These are phyloP conservation scores for Pythium sp. DNA, from an alignment of 352 stramenopile species.

Conservation along the genomic window DNA sequence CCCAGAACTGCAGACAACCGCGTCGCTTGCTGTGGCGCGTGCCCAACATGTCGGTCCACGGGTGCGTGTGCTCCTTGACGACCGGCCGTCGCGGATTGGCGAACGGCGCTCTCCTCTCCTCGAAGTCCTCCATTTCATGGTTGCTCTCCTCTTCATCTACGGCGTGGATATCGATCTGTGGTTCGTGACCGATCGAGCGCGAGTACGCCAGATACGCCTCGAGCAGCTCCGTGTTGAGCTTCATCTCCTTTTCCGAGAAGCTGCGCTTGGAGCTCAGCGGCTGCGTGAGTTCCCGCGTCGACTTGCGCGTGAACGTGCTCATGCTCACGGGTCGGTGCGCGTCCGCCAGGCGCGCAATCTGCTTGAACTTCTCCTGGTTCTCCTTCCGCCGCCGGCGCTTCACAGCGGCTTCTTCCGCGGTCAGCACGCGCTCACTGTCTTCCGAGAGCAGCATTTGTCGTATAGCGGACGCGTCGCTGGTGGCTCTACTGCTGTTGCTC, in stretches of 20 bases:
- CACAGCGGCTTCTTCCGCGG: not conserved
- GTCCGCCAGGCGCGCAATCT: conserved; percentile 56
- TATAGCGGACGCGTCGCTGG: conserved; percentile 1
- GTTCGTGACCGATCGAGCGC: conserved; percentile 81
- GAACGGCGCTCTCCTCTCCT: conserved; percentile 26
- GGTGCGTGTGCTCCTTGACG: conserved; percentile 32
- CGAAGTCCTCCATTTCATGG: conserved; percentile 18
- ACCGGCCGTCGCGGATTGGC: conserved; percentile 38
- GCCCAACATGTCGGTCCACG: conserved; percentile 47
- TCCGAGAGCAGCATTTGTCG: conserved; percentile 16
- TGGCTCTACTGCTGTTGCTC: not conserved
- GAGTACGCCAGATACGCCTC: conserved; percentile 95
- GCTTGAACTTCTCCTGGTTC: conserved; percentile 50
- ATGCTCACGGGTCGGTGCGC: conserved; percentile 51
- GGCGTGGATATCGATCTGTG: conserved; percentile 85
- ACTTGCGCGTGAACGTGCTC: conserved; percentile 39
- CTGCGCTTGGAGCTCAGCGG: conserved; percentile 26
- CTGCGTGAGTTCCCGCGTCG: conserved; percentile 17
- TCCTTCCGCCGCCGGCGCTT: conserved; percentile 33
- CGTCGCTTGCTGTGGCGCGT: conserved; percentile 37
- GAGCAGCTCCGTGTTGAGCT: conserved; percentile 91
- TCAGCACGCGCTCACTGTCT: not conserved
- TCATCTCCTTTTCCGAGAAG: conserved; percentile 67
- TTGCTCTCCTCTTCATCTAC: conserved; percentile 78
- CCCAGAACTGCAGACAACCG: conserved; percentile 39